Conservation (phyloP, 352 stramenopile genomes). For the Plasmopara muralis region DNA sequence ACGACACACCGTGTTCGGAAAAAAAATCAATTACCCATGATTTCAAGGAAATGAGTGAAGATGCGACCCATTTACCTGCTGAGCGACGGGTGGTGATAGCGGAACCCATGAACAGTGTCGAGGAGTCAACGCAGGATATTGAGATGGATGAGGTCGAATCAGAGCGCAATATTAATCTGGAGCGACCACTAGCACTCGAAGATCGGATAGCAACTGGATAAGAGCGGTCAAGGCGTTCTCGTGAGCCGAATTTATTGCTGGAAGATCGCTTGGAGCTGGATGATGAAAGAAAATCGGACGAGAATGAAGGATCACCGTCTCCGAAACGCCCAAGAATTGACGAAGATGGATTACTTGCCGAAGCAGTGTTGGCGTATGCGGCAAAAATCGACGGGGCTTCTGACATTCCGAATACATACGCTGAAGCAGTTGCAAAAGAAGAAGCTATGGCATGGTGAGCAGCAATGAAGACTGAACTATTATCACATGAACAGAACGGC, state of each 20-base stretch:
- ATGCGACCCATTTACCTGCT: not conserved
- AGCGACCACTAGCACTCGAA: not conserved
- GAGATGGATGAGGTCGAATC: slow-evolving; percentile 4
- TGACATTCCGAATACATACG: slow-evolving; percentile 2
- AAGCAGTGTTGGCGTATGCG: not conserved
- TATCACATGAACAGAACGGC: not conserved
- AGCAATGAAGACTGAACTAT: not conserved
- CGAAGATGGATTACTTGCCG: not conserved
- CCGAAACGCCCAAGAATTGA: not conserved
- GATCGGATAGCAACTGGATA: not conserved
- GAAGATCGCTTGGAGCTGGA: not conserved
- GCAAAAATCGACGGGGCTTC: not conserved
- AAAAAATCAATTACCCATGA: not conserved
- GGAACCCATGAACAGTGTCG: not conserved
- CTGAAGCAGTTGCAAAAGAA: slow-evolving; percentile 2
- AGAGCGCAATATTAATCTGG: not conserved
- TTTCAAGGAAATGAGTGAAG: not conserved
- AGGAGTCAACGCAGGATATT: not conserved
- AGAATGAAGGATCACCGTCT: slow-evolving; percentile 1
- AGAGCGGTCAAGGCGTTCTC: not conserved
- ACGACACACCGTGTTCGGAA: no score
- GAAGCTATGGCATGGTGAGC: not conserved
- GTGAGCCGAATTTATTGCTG: not conserved
- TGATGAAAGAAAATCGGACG: not conserved
- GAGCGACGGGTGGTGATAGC: not conserved